Evolutionary conservation across 2,329 filamentous ascomycete species (phyloP), one percentile per base, ranked within the genome.

Genomic region (Beauveria brongniartii): DNA sequence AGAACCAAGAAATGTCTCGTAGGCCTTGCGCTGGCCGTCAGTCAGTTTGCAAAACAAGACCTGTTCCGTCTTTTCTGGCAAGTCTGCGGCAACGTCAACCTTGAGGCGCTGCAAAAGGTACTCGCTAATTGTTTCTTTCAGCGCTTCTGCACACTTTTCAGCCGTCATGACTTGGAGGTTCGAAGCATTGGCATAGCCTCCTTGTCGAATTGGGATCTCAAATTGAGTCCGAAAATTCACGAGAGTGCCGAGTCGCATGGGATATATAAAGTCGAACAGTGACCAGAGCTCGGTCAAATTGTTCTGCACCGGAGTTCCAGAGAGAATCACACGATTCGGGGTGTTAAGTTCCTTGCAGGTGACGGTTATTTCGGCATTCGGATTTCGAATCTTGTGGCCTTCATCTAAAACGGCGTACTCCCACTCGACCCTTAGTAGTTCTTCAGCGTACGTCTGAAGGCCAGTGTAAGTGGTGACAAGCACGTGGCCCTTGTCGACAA

Each of bases 301-400:
- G 73, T 99, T 99, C 72, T 99, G 95, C 80, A 99, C 95, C 0
- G 95, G 95, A 0, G 94, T 99, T 5, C 94, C 94, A 0, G 95
- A 97, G 1, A 99, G 79, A 62, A 99, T 97, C 64, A 97, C 82
- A 24, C 95, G 85, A 68, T 97, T 94, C 0, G 90, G 84, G 0
- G 94, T 99, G 40, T 89, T 87, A 12, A 99, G 77, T 72, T 97
- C 91, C 71, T 99, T 99, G 80, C 92, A 96, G 65, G 92, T 90
- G 57, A 97, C 90, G 0, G 95, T 97, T 65, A 99, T 94, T 7
- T 90, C 88, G 0, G 94, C 92, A 68, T 97, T 95, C 0, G 94
- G 94, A 67, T 99, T 99, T 44, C 94, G 88, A 67, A 99, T 99
- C 73, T 97, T 97, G 75, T 99, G 95, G 3, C 95, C 94, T 78